These are phyloP conservation scores for Phytophthora tubulina DNA, from an alignment of 352 stramenopile genomes.

Conservation along the genomic window DNA sequence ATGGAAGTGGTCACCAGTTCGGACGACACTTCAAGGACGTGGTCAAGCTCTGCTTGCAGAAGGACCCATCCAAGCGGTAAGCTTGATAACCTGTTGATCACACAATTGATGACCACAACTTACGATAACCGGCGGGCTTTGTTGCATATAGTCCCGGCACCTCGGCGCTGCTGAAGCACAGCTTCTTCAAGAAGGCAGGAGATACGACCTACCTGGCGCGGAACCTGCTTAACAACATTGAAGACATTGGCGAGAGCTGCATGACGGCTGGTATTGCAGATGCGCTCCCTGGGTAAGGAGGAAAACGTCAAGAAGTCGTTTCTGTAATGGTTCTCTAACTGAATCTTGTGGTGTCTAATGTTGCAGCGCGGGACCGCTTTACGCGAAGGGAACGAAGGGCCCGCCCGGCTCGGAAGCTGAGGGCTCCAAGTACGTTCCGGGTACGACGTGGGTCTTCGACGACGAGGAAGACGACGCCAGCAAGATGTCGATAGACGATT, in stretches of 20 bases:
- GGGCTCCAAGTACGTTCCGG: conserved; percentile 85
- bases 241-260: conserved; percentile 91
- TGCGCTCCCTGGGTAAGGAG: conserved; percentile 75
- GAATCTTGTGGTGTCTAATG: neutral
- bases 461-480: conserved; percentile 78
- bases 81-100: neutral
- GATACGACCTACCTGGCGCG: conserved; percentile 72
- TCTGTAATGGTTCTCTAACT: conserved; percentile 2
- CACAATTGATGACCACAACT: conserved; percentile 2
- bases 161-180: conserved; percentile 87
- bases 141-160: conserved; percentile 68
- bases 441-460: conserved; percentile 92
- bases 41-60: conserved; percentile 90
- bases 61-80: conserved; percentile 88
- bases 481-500: conserved; percentile 90
- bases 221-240: conserved; percentile 78
- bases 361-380: conserved; percentile 78
- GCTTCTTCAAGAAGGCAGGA: conserved; percentile 91
- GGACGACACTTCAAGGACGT: conserved; percentile 90
- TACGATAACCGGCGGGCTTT: neutral
- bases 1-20: conserved; percentile 86
- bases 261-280: conserved; percentile 88
- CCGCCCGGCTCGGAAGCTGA: conserved; percentile 69
- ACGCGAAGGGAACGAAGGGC: conserved; percentile 83
- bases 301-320: neutral